Conservation (phyloP, 768 basidiomycete genomes). For the Leucocoprinus leucothites region DNA sequence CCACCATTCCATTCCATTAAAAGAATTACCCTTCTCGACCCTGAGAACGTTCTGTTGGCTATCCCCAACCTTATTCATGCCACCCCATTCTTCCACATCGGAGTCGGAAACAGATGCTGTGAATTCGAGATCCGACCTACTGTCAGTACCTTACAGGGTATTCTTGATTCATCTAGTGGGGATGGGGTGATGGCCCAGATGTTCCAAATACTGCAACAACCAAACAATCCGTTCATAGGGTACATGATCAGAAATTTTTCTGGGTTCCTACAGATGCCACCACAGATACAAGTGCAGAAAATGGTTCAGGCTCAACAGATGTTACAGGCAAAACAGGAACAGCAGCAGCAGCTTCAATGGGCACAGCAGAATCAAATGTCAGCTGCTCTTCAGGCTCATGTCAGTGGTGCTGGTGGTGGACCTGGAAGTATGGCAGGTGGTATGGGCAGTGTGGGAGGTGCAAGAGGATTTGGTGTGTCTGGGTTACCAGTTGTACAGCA, state of each 20-base stretch:
- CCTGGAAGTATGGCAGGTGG: constrained; percentile 20
- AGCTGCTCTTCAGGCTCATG: constrained; percentile 13
- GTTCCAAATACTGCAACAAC: constrained; percentile 47
- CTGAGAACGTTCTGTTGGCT: no score
- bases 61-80: no score
- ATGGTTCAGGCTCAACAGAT: constrained; percentile 41
- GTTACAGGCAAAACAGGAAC: constrained; percentile 16
- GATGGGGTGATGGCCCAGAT: constrained; percentile 21
- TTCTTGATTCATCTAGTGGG: no score
- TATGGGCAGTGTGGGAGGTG: constrained; percentile 24
- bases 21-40: no score
- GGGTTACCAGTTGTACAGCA: constrained; percentile 10
- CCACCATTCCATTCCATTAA: no score
- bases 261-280: constrained; percentile 48
- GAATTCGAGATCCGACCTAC: no score
- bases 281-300: constrained; percentile 58
- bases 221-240: constrained; percentile 54
- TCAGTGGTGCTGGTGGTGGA: constrained; percentile 24
- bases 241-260: constrained; percentile 51
- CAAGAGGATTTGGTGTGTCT: constrained; percentile 17
- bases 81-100: no score
- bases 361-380: constrained; percentile 24
- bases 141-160: no score
- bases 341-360: constrained; percentile 22
- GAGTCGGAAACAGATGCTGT: no score